A percentile compares a stretch with the other conserved stretches of the same genome.
Evolutionary conservation across 768 basidiomycete species (phyloP).

Genomic region (Aureoboletus auriporus): DNA sequence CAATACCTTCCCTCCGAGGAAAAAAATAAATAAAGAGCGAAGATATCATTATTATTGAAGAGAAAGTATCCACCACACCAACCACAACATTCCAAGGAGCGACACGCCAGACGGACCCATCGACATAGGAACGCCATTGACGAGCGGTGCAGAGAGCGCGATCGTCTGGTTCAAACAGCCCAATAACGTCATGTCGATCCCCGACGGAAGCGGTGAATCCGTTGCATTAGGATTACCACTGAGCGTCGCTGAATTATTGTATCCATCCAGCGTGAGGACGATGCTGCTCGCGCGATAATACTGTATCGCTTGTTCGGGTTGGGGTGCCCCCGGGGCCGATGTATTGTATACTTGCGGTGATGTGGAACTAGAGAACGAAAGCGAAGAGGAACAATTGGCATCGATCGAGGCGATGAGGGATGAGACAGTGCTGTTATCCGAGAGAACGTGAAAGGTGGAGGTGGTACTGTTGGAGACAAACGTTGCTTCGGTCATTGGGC

Average conservation of each 20-base stretch:
- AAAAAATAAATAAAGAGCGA: too few species aligned
- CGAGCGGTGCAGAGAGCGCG: constrained; percentile 51
- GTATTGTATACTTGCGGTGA: constrained; percentile 31
- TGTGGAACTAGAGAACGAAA: constrained; percentile 32
- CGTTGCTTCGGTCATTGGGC: constrained; percentile 34
- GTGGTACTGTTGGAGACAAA: constrained; percentile 38
- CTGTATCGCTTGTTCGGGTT: constrained; percentile 56
- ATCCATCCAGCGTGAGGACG: constrained; percentile 58
- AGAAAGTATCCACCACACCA: constrained; percentile 15
- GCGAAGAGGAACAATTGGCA: constrained; percentile 39
- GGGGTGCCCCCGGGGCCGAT: constrained; percentile 23
- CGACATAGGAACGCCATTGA: constrained; percentile 33
- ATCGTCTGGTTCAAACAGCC: constrained; percentile 63
- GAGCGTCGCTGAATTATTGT: constrained; percentile 58
- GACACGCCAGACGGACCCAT: constrained; percentile 1
- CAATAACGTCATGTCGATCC: constrained; percentile 47
- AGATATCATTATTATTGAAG: neutral
- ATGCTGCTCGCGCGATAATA: constrained; percentile 69
- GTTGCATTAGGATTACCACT: constrained; percentile 36
- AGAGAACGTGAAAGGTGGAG: constrained; percentile 43
- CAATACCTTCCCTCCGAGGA: too few species aligned
- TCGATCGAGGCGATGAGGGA: constrained; percentile 41
- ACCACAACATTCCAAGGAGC: constrained; percentile 14
- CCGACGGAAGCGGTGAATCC: constrained; percentile 48
- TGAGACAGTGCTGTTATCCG: constrained; percentile 45